Base-by-base conservation (phyloP, 2,329 filamentous ascomycete genomes). In the Colletotrichum cordylinicola region DNA sequence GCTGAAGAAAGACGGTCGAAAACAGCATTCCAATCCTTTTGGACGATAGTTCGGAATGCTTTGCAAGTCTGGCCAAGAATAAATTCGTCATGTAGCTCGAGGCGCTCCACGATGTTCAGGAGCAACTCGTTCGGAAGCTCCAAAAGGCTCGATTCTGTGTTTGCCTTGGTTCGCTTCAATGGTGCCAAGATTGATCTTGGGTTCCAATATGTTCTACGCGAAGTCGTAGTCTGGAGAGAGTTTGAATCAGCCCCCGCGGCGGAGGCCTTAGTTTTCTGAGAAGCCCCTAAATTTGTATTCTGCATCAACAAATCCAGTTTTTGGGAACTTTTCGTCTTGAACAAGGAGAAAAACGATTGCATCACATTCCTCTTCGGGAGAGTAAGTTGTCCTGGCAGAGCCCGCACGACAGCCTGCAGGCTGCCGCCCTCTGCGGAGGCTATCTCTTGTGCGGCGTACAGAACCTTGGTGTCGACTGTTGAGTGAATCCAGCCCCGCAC, bases 231-330 rank as follows among this genome's bases (percentile, higher is more conserved):
- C 8, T 9, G 1, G 8, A 1, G 8, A 9, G 16, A 18, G 7
- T 2, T 39, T 18, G 37, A 39, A 35, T 13, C 12, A 35, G 2
- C 4, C 9, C 16, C 39, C 2, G 18, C 2, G 5, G 39, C 2
- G 2, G 9, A n/a, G 10, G 43, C 18, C 43, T 4, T 10, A 13
- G 1, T 2, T 21, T 10, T 2, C n/a, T 4, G 43, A 0, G 0
- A 48, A 48, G 6, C 2, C 3, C 4, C 43, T 6, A 21, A 7
- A 52, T 52, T 2, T 21, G 43, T 8, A 21, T 21, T 52, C n/a
- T 21, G 1, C 27, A 4, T 58, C 1, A 37, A 43, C 2, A 12
- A 39, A 8, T 43, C 4, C 21, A 16, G 15, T 2, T 64, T 0
- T 6, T 8, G 31, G 0, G n/a, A 7, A 29, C 24, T 9, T 9